Evolutionary conservation across 805 yeast genomes (phyloP).

Genomic region (Yamadazyma sp.): DNA sequence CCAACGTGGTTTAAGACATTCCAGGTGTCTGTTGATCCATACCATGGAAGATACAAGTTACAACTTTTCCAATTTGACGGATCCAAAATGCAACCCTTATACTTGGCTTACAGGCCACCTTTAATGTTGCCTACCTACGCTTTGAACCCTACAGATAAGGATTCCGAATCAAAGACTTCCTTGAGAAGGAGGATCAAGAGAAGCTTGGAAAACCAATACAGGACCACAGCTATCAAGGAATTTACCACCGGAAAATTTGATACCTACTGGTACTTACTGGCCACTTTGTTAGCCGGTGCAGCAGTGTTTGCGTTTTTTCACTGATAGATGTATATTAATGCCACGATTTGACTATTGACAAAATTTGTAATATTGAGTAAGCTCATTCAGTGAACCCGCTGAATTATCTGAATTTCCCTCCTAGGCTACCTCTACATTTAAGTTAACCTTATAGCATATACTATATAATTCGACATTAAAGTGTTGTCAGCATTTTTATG

Average conservation of each 20-base stretch:
- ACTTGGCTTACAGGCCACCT: slow-evolving; percentile 90
- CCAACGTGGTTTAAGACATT: slow-evolving; percentile 57
- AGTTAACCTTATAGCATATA: too few species aligned
- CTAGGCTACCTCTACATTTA: too few species aligned
- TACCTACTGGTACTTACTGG: slow-evolving; percentile 56
- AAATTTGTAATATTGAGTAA: too few species aligned
- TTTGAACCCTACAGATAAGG: slow-evolving; percentile 73
- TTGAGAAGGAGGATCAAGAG: slow-evolving; percentile 57
- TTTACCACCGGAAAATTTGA: slow-evolving; percentile 34
- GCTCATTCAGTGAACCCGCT: too few species aligned
- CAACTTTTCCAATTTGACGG: slow-evolving; percentile 80
- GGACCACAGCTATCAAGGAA: slow-evolving; percentile 69
- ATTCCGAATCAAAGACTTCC: slow-evolving; percentile 33
- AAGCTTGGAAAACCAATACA: slow-evolving; percentile 73
- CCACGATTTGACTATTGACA: too few species aligned
- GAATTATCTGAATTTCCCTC: too few species aligned
- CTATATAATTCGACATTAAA: too few species aligned
- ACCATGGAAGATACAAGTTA: slow-evolving; percentile 80
- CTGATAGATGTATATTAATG: slow-evolving; percentile 13
- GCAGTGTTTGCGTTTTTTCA: slow-evolving; percentile 36
- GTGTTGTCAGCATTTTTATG: too few species aligned
- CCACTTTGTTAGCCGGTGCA: slow-evolving; percentile 43
- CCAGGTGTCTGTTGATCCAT: slow-evolving; percentile 63
- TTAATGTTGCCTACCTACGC: slow-evolving; percentile 94
- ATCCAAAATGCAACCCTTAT: slow-evolving; percentile 77